A percentile compares a stretch with the other conserved stretches of the same genome.
Conservation (phyloP, 768 basidiomycete species). For the Imleria badia region DNA sequence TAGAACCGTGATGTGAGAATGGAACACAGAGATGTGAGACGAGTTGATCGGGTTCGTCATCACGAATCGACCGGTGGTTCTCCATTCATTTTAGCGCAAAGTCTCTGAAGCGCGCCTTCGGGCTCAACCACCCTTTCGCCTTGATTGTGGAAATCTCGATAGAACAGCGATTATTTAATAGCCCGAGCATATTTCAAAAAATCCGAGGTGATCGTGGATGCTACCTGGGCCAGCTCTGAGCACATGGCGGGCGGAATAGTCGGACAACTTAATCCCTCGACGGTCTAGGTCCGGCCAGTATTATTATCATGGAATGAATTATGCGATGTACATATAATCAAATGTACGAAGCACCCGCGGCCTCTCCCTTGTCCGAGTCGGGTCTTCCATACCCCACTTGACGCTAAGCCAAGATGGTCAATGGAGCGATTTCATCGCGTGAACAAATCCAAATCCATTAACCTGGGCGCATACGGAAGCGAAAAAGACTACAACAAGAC, state of each 20-base stretch:
- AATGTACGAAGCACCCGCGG: slow-evolving; percentile 15
- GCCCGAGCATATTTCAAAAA: slow-evolving; percentile 12
- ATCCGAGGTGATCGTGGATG: slow-evolving; percentile 32
- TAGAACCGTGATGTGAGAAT: slow-evolving; percentile 16
- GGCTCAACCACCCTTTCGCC: neutral
- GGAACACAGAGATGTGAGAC: neutral
- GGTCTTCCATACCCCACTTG: slow-evolving; percentile 1
- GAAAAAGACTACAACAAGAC: slow-evolving; percentile 20
- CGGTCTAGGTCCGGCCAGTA: neutral
- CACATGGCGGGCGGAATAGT: neutral
- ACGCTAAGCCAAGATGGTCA: slow-evolving; percentile 5
- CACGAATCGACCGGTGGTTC: neutral
- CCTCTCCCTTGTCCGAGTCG: slow-evolving; percentile 7
- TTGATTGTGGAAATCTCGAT: slow-evolving; percentile 16
- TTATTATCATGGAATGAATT: slow-evolving; percentile 28
- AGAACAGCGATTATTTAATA: slow-evolving; percentile 18
- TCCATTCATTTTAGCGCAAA: slow-evolving; percentile 1
- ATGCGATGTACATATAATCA: slow-evolving; percentile 28
- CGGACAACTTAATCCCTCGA: neutral
- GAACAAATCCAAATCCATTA: slow-evolving; percentile 25
- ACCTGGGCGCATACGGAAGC: slow-evolving; percentile 17
- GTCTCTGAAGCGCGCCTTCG: neutral
- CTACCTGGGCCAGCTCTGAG: neutral
- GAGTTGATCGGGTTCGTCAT: neutral
- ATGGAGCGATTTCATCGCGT: slow-evolving; percentile 18